Base-by-base conservation (phyloP, 352 stramenopile genomes). In the Pythium biforme region DNA sequence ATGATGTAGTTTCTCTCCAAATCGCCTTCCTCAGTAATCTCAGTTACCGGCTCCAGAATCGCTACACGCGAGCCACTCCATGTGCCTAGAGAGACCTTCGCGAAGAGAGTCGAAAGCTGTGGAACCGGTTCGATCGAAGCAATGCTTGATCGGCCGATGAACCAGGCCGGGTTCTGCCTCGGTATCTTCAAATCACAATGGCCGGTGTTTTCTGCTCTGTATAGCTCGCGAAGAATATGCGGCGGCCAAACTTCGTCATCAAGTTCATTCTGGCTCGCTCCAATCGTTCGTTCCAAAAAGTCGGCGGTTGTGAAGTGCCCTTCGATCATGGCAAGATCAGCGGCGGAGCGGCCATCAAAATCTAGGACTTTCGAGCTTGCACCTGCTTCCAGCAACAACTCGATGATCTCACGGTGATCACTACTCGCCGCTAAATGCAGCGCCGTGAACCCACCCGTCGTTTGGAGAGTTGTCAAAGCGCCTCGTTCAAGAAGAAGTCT, bases 91-190 rank as follows among this genome's bases (percentile, higher is more conserved):
- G 26, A 55, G 5, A 55, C 19, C 22, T 41, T 1, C 2, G 48
- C 48, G 23, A 14, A 6, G 5, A 4, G 4, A 3, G 17, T 37
- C 48, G 48, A 26, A 1, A 55, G n/a, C 26, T 8, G 25, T 14
- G 27, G 17, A 26, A 6, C 4, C 48, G 48, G 48, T 41, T 40
- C 48, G 27, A 55, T 55, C 19, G 27, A 41, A 3, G 48, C 14
- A n/a, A 55, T 55, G n/a, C 26, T 55, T 7, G 26, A 25, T 14
- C 26, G 48, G 19, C 41, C 48, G 27, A 55, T 55, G 15, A 25
- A 55, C 48, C 48, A 55, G 2, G 27, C 19, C 26, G 48, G 48
- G 29, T 37, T 14, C 23, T 23, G 2, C 17, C 4, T 55, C 10
- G 2, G 48, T 25, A 6, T 22, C 25, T 20, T 41, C 12, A 3